Evolutionary conservation across 1,284 basidiomycete genomes (phyloP).

Genomic region (Ceratobasidium sp.): DNA sequence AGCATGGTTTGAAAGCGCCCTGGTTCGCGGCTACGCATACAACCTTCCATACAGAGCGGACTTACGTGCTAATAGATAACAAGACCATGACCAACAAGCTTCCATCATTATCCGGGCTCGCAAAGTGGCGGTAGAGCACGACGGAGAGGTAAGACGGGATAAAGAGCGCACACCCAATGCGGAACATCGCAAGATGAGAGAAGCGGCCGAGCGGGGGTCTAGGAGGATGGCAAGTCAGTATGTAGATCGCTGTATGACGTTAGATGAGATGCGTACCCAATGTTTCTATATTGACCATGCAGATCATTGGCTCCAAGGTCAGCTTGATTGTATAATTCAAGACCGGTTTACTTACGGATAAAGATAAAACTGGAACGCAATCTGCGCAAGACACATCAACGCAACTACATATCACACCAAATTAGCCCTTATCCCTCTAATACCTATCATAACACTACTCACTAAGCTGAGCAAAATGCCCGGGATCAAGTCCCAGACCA

Average conservation of each 20-base stretch:
- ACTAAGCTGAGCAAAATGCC: conserved; percentile 86
- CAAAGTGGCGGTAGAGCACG: conserved; percentile 70
- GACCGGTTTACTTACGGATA: conserved; percentile 74
- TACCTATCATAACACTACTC: conserved; percentile 48
- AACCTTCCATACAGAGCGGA: background rate
- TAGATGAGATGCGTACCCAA: conserved; percentile 60
- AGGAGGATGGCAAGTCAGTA: background rate
- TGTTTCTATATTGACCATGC: no score
- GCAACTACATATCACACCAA: conserved; percentile 53
- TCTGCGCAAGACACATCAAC: conserved; percentile 47
- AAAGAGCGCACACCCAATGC: conserved; percentile 77
- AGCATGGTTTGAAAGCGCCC: no score
- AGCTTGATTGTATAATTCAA: conserved; percentile 48
- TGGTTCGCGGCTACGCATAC: conserved; percentile 6
- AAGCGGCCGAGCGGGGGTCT: conserved; percentile 79
- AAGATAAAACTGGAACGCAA: conserved; percentile 59
- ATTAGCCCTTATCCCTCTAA: conserved; percentile 52
- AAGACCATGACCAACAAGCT: conserved; percentile 71
- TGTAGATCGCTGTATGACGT: background rate
- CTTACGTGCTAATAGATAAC: conserved; percentile 56
- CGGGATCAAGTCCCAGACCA: conserved; percentile 78
- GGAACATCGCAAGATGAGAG: conserved; percentile 86
- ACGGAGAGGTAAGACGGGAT: conserved; percentile 82
- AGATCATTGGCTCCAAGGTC: conserved; percentile 49
- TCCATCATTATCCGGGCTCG: conserved; percentile 50